Evolutionary conservation across 176 grass and related monocot genomes (phyloP).

Genomic region (Zizania latifolia): DNA sequence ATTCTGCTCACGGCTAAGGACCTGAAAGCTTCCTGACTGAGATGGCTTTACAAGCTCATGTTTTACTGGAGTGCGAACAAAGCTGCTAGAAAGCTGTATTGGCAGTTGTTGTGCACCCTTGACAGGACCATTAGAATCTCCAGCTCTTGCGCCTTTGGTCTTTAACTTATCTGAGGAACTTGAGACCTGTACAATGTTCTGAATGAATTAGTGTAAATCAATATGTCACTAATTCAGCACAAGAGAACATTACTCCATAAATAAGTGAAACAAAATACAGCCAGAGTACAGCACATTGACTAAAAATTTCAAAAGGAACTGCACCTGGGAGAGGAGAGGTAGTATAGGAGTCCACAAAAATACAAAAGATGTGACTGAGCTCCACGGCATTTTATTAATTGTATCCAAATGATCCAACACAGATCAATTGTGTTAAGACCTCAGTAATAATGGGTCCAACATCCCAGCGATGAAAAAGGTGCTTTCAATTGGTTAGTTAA

Average conservation of each 20-base stretch:
- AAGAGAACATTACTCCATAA: constrained; percentile 12
- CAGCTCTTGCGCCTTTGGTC: constrained; percentile 50
- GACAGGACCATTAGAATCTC: constrained; percentile 38
- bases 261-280: constrained; percentile 20
- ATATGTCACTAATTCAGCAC: not conserved
- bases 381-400: not conserved
- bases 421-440: not conserved
- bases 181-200: constrained; percentile 29
- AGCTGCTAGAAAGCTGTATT: constrained; percentile 33
- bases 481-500: not conserved
- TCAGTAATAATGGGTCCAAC: not conserved
- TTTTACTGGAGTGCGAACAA: constrained; percentile 42
- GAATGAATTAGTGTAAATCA: constrained; percentile 17
- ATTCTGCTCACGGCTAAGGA: constrained; percentile 61
- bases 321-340: too few relatives aligned
- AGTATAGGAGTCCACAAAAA: not conserved
- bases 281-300: constrained; percentile 6
- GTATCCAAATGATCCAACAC: not conserved
- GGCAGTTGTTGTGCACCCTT: constrained; percentile 43
- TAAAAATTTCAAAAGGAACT: not conserved
- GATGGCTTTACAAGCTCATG: constrained; percentile 48
- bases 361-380: too few relatives aligned
- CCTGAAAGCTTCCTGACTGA: constrained; percentile 56
- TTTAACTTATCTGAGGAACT: constrained; percentile 51
- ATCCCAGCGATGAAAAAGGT: not conserved